Evolutionary conservation across 2,329 filamentous ascomycete species (phyloP).

Genomic region (Ceratocystiopsis sp.): DNA sequence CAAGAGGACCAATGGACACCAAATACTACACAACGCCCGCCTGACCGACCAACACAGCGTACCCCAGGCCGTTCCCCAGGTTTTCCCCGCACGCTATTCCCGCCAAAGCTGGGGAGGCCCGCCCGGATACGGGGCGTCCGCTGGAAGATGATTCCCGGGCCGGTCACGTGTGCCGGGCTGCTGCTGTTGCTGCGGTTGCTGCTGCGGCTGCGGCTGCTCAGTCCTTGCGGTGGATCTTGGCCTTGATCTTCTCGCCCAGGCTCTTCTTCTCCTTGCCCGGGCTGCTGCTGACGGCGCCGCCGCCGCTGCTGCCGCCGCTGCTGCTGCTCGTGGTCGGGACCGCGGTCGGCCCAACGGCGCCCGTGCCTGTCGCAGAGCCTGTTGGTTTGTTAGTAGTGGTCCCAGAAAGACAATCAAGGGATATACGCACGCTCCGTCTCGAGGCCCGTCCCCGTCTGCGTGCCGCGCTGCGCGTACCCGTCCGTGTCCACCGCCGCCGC

Average conservation of each 20-base stretch:
- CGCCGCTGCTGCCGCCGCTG: constrained; percentile 13
- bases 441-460: constrained; percentile 43
- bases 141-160: too few relatives aligned
- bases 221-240: constrained; percentile 37
- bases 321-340: constrained; percentile 9
- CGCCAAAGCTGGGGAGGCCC: too few relatives aligned
- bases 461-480: constrained; percentile 37
- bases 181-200: constrained; percentile 4
- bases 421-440: constrained; percentile 46
- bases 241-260: constrained; percentile 49
- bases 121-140: too few relatives aligned
- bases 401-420: background rate
- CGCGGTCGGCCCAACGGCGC: background rate
- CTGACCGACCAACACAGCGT: too few relatives aligned
- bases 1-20: too few relatives aligned
- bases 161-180: background rate
- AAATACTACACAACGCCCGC: too few relatives aligned
- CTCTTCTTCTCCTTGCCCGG: constrained; percentile 20
- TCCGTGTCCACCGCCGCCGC: constrained; percentile 16
- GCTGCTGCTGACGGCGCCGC: constrained; percentile 5
- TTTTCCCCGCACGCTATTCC: too few relatives aligned
- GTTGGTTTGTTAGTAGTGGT: too few relatives aligned
- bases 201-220: background rate
- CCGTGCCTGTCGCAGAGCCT: background rate
- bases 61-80: too few relatives aligned